Conservation (phyloP, 768 basidiomycete species). For the Boletus tomentosulus region DNA sequence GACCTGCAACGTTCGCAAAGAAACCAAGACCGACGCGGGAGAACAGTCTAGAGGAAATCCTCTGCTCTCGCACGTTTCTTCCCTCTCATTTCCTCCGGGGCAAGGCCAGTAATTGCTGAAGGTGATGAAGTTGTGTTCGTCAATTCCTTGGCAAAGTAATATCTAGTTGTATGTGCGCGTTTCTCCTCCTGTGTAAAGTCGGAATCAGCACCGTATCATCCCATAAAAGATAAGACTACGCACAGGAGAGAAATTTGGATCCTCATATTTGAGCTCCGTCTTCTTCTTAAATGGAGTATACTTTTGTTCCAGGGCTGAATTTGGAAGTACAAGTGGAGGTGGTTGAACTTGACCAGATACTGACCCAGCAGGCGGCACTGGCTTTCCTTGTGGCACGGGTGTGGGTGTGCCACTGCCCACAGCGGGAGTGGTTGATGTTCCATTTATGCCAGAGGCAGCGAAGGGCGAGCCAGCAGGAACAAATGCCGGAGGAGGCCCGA, state of each 20-base stretch:
- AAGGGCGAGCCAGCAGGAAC: constrained; percentile 32
- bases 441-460: constrained; percentile 22
- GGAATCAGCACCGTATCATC: not conserved
- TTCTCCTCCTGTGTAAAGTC: constrained; percentile 62
- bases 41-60: constrained; percentile 60
- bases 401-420: constrained; percentile 27
- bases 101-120: constrained; percentile 27
- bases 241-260: constrained; percentile 79
- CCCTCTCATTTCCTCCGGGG: constrained; percentile 60
- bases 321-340: constrained; percentile 44
- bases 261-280: constrained; percentile 67
- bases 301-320: constrained; percentile 55
- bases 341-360: constrained; percentile 22
- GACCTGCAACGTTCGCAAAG: constrained; percentile 25
- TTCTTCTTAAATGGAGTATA: constrained; percentile 75
- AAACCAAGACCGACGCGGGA: constrained; percentile 28
- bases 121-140: constrained; percentile 20
- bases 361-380: constrained; percentile 19
- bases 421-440: constrained; percentile 12
- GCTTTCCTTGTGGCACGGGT: constrained; percentile 3
- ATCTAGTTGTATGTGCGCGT: constrained; percentile 61
- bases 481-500: constrained; percentile 35
- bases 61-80: constrained; percentile 85
- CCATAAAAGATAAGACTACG: constrained; percentile 21
- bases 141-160: constrained; percentile 49